Evolutionary conservation across 176 grass and related monocot genomes (phyloP).

Genomic region (Phoenix roebelenii): DNA sequence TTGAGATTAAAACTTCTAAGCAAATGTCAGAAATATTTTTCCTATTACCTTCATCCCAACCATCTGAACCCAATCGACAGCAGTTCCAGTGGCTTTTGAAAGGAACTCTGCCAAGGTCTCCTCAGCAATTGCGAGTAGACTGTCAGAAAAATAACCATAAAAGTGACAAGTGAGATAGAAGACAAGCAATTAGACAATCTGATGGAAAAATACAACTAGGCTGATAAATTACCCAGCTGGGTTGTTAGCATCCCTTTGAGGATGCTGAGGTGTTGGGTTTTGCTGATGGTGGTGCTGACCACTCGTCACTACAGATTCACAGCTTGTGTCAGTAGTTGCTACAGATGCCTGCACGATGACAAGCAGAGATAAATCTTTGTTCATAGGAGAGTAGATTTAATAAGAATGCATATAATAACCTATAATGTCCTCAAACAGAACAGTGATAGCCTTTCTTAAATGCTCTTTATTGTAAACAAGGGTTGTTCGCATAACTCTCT

Average conservation of each 20-base stretch:
- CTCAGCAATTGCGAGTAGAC: conserved; percentile 95
- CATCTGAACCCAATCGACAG: conserved; percentile 99
- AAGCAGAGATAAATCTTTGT: not conserved
- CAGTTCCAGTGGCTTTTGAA: conserved; percentile 94
- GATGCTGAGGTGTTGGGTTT: conserved; percentile 60
- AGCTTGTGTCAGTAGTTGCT: conserved; percentile 96
- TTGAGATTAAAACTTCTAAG: too few relatives aligned
- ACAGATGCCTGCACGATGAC: conserved; percentile 48
- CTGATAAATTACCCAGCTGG: conserved; percentile 61
- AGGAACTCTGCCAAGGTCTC: conserved; percentile 98
- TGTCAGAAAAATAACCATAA: conserved; percentile 14
- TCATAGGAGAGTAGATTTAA: too few relatives aligned
- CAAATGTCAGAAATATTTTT: too few relatives aligned
- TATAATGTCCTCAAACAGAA: too few relatives aligned
- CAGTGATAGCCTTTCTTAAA: too few relatives aligned
- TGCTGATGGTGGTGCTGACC: conserved; percentile 82
- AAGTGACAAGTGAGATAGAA: not conserved
- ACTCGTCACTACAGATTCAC: conserved; percentile 95
- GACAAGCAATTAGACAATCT: too few relatives aligned
- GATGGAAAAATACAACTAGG: too few relatives aligned
- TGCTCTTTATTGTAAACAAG: too few relatives aligned
- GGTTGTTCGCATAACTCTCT: too few relatives aligned
- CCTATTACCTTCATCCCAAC: conserved; percentile 90
- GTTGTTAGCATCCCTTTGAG: conserved; percentile 77
- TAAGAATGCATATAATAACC: too few relatives aligned